phyloP scores from a whole-genome alignment of 768 basidiomycete genomes.

The Baorangia bicolor region DNA sequence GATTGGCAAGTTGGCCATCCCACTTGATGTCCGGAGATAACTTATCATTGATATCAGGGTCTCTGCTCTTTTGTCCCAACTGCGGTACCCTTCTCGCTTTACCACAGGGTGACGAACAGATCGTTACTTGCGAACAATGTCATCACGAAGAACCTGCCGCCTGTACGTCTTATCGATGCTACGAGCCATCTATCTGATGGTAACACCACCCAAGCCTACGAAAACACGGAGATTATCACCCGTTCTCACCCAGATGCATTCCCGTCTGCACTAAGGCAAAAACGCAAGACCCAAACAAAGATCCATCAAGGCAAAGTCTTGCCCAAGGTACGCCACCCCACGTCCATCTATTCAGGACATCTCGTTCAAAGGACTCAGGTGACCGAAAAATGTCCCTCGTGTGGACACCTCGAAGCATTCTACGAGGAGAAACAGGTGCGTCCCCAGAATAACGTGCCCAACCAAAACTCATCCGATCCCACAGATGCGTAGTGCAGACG shows the following conservation, averaged over 20 bases:
- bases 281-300: conserved; percentile 87
- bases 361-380: conserved; percentile 47
- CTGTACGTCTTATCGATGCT: conserved; percentile 55
- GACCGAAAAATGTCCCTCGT: conserved; percentile 85
- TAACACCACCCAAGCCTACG: conserved; percentile 63
- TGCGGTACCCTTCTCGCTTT: conserved; percentile 89
- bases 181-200: background rate
- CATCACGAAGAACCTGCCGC: conserved; percentile 81
- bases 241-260: conserved; percentile 93
- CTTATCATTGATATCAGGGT: conserved; percentile 50
- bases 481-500: conserved; percentile 87
- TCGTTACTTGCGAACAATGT: conserved; percentile 89
- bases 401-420: conserved; percentile 81
- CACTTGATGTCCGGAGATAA: background rate
- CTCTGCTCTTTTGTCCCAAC: conserved; percentile 89
- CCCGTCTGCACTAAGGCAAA: conserved; percentile 83
- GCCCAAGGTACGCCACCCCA: conserved; percentile 57
- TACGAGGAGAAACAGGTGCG: conserved; percentile 86
- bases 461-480: background rate
- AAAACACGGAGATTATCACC: conserved; percentile 86
- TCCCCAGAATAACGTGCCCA: background rate
- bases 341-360: background rate
- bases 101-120: conserved; percentile 69
- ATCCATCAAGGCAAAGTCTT: conserved; percentile 68
- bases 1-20: conserved; percentile 38